phyloP scores from a whole-genome alignment of 2,329 filamentous ascomycete species.

The Trichophyton schoenleinii region DNA sequence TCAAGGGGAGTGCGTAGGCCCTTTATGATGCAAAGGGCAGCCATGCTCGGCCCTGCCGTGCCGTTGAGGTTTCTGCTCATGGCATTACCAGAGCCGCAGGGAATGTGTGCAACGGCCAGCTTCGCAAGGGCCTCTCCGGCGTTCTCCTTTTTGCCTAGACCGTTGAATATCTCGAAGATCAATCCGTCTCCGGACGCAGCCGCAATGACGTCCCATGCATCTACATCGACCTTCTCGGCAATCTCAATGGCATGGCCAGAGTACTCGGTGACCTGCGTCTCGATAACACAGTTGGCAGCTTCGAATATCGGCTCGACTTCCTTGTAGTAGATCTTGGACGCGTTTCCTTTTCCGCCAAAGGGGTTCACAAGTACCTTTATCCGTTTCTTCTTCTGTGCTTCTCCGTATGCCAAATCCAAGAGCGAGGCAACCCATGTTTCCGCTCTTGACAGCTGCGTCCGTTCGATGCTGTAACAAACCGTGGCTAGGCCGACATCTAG shows the following conservation, averaged over 20 bases:
- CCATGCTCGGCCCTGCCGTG: conserved; percentile 59
- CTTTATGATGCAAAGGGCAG: conserved; percentile 76
- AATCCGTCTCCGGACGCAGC: conserved; percentile 88
- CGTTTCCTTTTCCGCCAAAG: conserved; percentile 69
- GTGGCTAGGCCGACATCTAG: conserved; percentile 48
- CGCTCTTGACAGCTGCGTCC: conserved; percentile 38
- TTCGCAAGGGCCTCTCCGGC: conserved; percentile 60
- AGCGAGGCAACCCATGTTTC: conserved; percentile 53
- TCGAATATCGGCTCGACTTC: conserved; percentile 71
- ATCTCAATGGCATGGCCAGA: conserved; percentile 69
- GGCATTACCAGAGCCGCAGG: conserved; percentile 87
- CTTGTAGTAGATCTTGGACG: conserved; percentile 58
- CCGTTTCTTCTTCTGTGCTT: conserved; percentile 56
- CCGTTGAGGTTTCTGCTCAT: conserved; percentile 85
- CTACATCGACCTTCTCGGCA: conserved; percentile 60
- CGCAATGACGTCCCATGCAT: conserved; percentile 71
- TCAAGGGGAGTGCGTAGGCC: conserved; percentile 75
- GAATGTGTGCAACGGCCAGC: conserved; percentile 73
- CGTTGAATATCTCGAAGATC: conserved; percentile 90
- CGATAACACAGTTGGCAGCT: conserved; percentile 64
- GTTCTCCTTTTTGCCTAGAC: conserved; percentile 63
- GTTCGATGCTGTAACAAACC: conserved; percentile 49
- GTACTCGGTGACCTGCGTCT: conserved; percentile 58
- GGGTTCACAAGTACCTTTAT: conserved; percentile 88
- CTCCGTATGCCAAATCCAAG: conserved; percentile 57